A percentile compares a stretch with the other conserved stretches of the same genome.
phyloP scores from a whole-genome alignment of 2,329 filamentous ascomycete genomes.

The Endoconidiophora laricicola region DNA sequence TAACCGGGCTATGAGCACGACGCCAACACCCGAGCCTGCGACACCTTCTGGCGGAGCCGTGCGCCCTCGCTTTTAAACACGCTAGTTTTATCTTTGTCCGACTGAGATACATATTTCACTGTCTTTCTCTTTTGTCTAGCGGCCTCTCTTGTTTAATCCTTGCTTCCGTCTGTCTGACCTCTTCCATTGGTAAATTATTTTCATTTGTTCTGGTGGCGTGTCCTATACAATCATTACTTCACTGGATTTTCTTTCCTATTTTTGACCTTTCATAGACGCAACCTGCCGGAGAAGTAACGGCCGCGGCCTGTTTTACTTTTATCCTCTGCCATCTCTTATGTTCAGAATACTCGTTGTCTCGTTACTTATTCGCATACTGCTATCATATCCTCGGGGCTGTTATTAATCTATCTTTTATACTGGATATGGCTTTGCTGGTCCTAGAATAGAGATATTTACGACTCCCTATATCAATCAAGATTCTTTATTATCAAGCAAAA shows the following conservation, averaged over 20 bases:
- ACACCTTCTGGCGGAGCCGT: neutral
- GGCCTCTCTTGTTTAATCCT: neutral
- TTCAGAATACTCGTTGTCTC: neutral
- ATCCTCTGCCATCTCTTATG: neutral
- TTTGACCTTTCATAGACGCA: no score
- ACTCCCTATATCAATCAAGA: no score
- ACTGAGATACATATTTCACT: no score
- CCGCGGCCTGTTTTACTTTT: neutral
- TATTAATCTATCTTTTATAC: no score
- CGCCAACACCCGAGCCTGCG: neutral
- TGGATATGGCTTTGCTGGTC: no score
- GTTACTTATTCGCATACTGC: neutral
- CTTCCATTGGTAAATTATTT: neutral
- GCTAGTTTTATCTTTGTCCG: no score
- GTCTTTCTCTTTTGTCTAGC: no score
- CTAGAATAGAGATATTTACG: no score
- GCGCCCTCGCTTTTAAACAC: slow-evolving; percentile 1
- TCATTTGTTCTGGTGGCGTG: neutral
- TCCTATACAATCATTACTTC: neutral
- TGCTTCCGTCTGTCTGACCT: no score
- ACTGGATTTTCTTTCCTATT: neutral
- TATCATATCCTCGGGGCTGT: neutral
- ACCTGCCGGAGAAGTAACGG: neutral
- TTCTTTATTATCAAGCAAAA: no score
- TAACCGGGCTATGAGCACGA: neutral